Evolutionary conservation across 306 rosid genomes (phyloP).

Genomic region (Malus sieversii): DNA sequence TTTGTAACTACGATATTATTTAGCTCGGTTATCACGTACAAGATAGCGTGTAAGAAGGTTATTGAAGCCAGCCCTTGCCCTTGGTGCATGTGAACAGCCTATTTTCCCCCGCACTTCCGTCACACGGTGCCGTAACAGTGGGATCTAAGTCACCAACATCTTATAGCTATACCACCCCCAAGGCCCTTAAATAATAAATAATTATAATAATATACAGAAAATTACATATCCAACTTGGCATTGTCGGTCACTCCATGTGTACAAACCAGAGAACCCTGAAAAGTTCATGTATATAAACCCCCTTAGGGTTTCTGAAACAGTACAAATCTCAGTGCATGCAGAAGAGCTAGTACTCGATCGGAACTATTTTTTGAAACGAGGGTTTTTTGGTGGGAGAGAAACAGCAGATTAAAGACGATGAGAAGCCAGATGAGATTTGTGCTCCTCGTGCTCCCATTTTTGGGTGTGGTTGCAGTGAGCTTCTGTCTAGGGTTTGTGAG

Average conservation of each 20-base stretch:
- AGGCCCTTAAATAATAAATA: background rate
- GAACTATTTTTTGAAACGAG: background rate
- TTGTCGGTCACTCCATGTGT: constrained; percentile 4
- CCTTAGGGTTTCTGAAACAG: background rate
- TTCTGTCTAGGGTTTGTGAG: constrained; percentile 17
- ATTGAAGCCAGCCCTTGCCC: background rate
- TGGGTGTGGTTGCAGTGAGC: constrained; percentile 24
- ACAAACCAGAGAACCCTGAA: background rate
- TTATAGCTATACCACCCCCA: background rate
- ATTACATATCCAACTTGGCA: background rate
- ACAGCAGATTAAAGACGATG: constrained; percentile 18
- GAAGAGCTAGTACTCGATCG: background rate
- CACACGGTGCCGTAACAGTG: constrained; percentile 40
- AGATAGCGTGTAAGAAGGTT: constrained; percentile 18
- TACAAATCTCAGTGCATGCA: background rate
- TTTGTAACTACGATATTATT: constrained; percentile 16
- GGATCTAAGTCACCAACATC: background rate
- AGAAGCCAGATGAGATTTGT: background rate
- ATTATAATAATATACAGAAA: background rate
- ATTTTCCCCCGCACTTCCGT: constrained; percentile 22
- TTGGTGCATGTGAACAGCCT: constrained; percentile 47
- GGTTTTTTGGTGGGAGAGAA: background rate
- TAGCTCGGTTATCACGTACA: background rate
- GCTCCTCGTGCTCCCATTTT: constrained; percentile 14
- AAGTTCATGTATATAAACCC: constrained; percentile 5